These are phyloP conservation scores for Sporothrix dimorphospora DNA, from an alignment of 2,329 filamentous ascomycete genomes.

Conservation along the genomic window DNA sequence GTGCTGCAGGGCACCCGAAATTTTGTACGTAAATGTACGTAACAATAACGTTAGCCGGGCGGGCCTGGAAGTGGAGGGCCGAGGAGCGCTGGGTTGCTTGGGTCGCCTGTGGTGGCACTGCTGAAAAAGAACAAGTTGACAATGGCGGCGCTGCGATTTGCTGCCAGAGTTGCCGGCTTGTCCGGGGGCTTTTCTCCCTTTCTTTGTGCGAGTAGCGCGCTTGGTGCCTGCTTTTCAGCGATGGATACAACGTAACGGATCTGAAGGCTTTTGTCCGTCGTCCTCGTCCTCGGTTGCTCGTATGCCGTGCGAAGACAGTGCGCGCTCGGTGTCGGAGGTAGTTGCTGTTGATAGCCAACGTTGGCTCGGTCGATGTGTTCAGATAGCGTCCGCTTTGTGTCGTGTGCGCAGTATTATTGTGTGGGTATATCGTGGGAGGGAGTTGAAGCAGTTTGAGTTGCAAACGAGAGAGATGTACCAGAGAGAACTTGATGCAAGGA, in stretches of 20 bases:
- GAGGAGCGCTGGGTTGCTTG: background rate
- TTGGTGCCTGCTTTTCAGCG: background rate
- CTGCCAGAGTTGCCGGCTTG: background rate
- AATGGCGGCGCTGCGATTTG: conserved; percentile 24
- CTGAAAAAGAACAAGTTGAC: conserved; percentile 2
- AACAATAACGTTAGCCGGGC: conserved; percentile 32
- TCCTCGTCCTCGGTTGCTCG: background rate
- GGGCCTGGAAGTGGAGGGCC: background rate
- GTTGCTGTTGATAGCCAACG: background rate
- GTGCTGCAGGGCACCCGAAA: conserved; percentile 11
- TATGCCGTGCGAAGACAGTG: conserved; percentile 13
- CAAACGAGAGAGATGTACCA: background rate
- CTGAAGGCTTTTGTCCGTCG: background rate
- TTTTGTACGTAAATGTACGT: conserved; percentile 42
- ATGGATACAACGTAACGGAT: conserved; percentile 8
- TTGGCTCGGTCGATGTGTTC: background rate
- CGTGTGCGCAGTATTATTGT: background rate
- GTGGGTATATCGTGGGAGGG: background rate
- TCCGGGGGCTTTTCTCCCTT: background rate
- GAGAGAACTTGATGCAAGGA: background rate
- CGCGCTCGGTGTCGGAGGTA: background rate
- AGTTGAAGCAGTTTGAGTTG: background rate
- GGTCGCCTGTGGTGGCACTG: conserved; percentile 12
- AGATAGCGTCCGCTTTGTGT: background rate
- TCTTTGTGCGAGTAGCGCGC: background rate